Conservation (phyloP, 2,329 filamentous ascomycete genomes). For the Colletotrichum sp. region DNA sequence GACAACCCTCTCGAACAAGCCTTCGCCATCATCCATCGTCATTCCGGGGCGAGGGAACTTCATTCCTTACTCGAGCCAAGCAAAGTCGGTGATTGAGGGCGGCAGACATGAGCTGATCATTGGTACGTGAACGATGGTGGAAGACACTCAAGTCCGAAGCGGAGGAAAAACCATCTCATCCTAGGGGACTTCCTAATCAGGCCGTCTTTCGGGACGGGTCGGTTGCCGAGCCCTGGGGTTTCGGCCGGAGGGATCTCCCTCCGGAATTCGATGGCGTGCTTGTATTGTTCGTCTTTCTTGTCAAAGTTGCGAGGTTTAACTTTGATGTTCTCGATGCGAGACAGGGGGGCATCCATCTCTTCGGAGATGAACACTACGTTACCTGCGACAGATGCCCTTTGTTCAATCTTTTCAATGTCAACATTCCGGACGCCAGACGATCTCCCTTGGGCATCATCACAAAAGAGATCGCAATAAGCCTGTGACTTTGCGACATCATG, state of each 20-base stretch:
- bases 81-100: neutral
- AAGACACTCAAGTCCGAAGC: neutral
- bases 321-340: neutral
- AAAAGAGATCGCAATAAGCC: neutral
- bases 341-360: neutral
- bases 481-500: neutral
- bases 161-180: neutral
- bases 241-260: neutral
- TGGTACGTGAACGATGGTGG: neutral
- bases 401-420: neutral
- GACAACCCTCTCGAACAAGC: neutral
- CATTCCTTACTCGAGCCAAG: neutral
- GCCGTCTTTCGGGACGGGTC: neutral
- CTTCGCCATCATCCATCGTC: neutral
- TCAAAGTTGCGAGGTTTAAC: neutral
- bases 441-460: neutral
- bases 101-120: neutral
- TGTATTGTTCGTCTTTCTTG: neutral
- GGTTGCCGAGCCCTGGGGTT: neutral
- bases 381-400: neutral
- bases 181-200: neutral
- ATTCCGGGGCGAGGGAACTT: neutral
- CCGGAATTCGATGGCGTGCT: neutral
- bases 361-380: neutral
- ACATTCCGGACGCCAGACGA: neutral